Evolutionary conservation across 305 asterid species (phyloP).

Genomic region (Solanum hybrid): DNA sequence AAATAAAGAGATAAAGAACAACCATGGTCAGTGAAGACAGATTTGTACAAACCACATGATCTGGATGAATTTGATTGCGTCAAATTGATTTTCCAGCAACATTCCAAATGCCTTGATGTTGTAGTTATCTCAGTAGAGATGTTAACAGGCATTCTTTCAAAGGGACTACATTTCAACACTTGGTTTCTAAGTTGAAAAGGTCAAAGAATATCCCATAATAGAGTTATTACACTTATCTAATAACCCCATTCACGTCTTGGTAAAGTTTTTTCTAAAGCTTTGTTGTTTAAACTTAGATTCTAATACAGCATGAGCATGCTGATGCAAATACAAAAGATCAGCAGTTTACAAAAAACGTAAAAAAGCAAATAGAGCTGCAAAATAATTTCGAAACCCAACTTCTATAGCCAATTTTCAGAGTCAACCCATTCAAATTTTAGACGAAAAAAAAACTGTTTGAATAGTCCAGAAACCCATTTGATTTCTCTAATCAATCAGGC

Average conservation of each 20-base stretch:
- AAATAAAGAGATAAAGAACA: background rate
- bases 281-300: no score
- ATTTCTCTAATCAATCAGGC: constrained; percentile 48
- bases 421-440: background rate
- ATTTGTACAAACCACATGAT: background rate
- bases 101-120: background rate
- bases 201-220: background rate
- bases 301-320: no score
- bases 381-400: background rate
- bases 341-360: no score
- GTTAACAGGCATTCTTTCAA: background rate
- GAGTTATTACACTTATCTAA: no score
- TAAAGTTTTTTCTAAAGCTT: no score
- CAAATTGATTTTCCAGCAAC: background rate
- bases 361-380: background rate
- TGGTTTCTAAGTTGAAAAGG: background rate
- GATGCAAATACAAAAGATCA: no score
- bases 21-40: background rate
- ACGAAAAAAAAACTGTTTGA: background rate
- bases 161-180: background rate
- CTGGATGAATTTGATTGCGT: background rate
- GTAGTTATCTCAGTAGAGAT: background rate
- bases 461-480: constrained; percentile 45
- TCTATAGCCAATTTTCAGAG: background rate
- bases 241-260: background rate